Evolutionary conservation across 2,329 filamentous ascomycete species (phyloP).

Genomic region (Chaetomiaceae sp.): DNA sequence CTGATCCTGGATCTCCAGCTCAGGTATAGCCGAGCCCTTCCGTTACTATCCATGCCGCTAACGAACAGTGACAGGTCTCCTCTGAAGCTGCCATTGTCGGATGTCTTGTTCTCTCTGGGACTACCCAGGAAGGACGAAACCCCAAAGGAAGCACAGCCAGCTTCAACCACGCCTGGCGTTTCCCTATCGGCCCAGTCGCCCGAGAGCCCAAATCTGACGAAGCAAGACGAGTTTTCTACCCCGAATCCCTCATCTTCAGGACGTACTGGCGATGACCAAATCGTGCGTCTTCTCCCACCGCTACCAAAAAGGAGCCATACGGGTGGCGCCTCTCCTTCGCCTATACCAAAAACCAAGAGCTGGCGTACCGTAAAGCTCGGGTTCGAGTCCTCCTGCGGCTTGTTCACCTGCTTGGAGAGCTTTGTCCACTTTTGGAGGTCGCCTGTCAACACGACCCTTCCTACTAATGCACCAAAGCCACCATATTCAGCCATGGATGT

Average conservation of each 20-base stretch:
- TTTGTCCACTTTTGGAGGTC: neutral
- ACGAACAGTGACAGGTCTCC: neutral
- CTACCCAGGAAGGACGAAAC: too few species aligned
- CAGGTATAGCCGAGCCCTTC: constrained; percentile 2
- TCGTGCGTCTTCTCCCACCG: too few species aligned
- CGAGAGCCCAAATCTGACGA: too few species aligned
- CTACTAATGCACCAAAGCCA: neutral
- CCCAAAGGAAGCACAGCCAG: too few species aligned
- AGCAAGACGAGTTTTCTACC: too few species aligned
- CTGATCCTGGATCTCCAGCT: constrained; percentile 23
- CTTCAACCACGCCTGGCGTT: too few species aligned
- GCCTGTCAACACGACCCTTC: neutral
- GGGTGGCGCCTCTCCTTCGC: neutral
- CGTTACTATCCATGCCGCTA: neutral
- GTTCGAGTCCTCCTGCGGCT: neutral
- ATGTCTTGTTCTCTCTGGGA: neutral
- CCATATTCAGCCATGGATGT: neutral
- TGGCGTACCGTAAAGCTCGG: neutral
- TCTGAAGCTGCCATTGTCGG: neutral
- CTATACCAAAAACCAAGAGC: neutral
- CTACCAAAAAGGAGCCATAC: too few species aligned
- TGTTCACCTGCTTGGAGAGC: neutral
- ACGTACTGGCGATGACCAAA: too few species aligned
- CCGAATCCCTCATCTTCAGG: too few species aligned
- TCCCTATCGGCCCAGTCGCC: too few species aligned